These are phyloP conservation scores for Trifolium subterraneum DNA, from an alignment of 306 rosid genomes.

Conservation along the genomic window DNA sequence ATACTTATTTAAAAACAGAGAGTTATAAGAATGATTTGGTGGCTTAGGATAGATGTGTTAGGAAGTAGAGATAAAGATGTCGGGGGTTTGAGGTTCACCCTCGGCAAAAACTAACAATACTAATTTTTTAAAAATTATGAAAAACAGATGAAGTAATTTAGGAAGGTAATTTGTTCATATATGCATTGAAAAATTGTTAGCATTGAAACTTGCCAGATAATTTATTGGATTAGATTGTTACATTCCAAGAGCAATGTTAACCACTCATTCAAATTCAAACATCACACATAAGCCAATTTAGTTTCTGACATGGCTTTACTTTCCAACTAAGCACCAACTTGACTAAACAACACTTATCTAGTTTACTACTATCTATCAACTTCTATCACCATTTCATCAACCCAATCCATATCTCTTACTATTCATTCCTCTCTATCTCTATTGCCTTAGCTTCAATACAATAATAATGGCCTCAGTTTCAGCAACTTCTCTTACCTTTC, in stretches of 20 bases:
- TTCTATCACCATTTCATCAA: slow-evolving; percentile 21
- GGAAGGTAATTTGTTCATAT: background rate
- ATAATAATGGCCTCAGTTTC: slow-evolving; percentile 75
- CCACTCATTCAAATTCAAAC: slow-evolving; percentile 41
- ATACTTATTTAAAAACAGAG: too few relatives aligned
- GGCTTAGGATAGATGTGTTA: too few relatives aligned
- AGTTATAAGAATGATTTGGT: too few relatives aligned
- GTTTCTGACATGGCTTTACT: slow-evolving; percentile 32
- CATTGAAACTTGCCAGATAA: background rate
- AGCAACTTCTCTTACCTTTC: slow-evolving; percentile 54
- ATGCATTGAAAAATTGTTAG: background rate
- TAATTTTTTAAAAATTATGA: too few relatives aligned
- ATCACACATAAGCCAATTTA: background rate
- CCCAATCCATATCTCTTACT: slow-evolving; percentile 43
- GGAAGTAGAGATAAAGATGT: too few relatives aligned
- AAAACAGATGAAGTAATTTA: background rate
- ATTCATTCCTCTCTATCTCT: background rate
- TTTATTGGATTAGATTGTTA: slow-evolving; percentile 36
- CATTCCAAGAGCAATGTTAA: slow-evolving; percentile 7
- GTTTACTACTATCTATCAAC: too few relatives aligned
- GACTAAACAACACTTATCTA: background rate
- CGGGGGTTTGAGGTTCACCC: too few relatives aligned
- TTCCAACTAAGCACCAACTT: slow-evolving; percentile 38
- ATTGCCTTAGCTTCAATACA: slow-evolving; percentile 42
- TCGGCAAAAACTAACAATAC: too few relatives aligned